Conservation (phyloP, 78 protist species). For the Dictyostelium capitatum region DNA sequence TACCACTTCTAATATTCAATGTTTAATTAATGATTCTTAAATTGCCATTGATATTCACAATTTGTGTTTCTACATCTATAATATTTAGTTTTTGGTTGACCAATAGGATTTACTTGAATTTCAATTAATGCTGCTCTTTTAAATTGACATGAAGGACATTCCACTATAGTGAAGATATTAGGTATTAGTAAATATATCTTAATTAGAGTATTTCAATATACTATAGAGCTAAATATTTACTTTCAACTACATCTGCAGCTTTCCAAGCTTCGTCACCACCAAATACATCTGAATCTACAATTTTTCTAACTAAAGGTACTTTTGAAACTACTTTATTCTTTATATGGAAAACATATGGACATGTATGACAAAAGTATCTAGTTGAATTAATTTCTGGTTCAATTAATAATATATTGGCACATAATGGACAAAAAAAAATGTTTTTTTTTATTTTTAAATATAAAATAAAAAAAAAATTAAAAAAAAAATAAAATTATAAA, state of each 20-base stretch:
- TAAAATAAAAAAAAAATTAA: background rate
- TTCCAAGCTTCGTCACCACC: slow-evolving; percentile 83
- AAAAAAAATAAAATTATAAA: too few species aligned
- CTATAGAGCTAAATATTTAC: too few species aligned
- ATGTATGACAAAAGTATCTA: slow-evolving; percentile 56
- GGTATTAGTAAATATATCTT: background rate
- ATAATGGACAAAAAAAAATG: slow-evolving; percentile 76
- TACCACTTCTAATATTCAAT: too few species aligned
- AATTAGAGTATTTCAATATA: background rate
- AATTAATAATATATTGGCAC: slow-evolving; percentile 66
- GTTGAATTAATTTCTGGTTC: background rate
- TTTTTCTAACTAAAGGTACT: slow-evolving; percentile 34
- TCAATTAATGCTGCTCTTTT: slow-evolving; percentile 47
- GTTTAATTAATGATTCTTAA: background rate
- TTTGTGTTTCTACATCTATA: slow-evolving; percentile 14
- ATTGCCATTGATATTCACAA: slow-evolving; percentile 20
- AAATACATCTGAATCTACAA: slow-evolving; percentile 67
- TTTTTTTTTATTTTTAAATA: background rate
- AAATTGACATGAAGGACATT: slow-evolving; percentile 54
- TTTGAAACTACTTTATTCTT: slow-evolving; percentile 56
- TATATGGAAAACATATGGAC: slow-evolving; percentile 57
- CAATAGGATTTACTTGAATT: slow-evolving; percentile 49
- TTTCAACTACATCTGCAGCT: slow-evolving; percentile 40
- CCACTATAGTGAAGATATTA: background rate
- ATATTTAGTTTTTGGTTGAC: slow-evolving; percentile 65